Percentiles rank a stretch among this genome's conserved stretches.
These are phyloP conservation scores for Martiniozyma asiatica DNA, from an alignment of 1,139 yeast genomes.

Conservation along the genomic window DNA sequence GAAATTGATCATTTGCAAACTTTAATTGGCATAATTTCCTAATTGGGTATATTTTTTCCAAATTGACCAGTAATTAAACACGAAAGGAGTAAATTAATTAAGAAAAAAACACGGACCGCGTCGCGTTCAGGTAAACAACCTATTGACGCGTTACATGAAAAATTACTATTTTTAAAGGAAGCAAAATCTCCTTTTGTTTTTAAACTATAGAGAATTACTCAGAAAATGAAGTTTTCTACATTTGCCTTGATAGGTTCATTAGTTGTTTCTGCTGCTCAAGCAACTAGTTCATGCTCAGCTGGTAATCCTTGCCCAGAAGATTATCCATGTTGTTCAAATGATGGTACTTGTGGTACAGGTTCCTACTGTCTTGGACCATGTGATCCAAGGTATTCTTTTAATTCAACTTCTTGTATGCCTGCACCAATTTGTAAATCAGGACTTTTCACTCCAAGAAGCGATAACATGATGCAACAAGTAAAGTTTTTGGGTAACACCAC, in stretches of 20 bases:
- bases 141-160: too few relatives aligned
- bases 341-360: constrained; percentile 80
- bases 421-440: constrained; percentile 25
- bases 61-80: too few relatives aligned
- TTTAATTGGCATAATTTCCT: too few relatives aligned
- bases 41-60: too few relatives aligned
- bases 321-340: constrained; percentile 73
- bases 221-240: too few relatives aligned
- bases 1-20: too few relatives aligned
- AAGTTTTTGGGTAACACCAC: constrained; percentile 62
- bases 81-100: too few relatives aligned
- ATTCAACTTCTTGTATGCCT: constrained; percentile 57
- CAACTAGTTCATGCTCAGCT: constrained; percentile 38
- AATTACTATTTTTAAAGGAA: too few relatives aligned
- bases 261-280: constrained; percentile 19
- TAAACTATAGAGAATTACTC: too few relatives aligned
- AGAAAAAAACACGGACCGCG: too few relatives aligned
- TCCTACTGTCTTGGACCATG: constrained; percentile 74
- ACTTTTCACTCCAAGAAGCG: constrained; percentile 26
- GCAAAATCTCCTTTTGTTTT: too few relatives aligned
- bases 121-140: too few relatives aligned
- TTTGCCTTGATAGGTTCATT: constrained; percentile 1
- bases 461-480: constrained; percentile 24
- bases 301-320: constrained; percentile 52
- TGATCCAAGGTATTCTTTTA: constrained; percentile 55